Evolutionary conservation across 495 filamentous ascomycete genomes (phyloP), one percentile per base, ranked within the genome.

Genomic region (Rusavskia elegans): DNA sequence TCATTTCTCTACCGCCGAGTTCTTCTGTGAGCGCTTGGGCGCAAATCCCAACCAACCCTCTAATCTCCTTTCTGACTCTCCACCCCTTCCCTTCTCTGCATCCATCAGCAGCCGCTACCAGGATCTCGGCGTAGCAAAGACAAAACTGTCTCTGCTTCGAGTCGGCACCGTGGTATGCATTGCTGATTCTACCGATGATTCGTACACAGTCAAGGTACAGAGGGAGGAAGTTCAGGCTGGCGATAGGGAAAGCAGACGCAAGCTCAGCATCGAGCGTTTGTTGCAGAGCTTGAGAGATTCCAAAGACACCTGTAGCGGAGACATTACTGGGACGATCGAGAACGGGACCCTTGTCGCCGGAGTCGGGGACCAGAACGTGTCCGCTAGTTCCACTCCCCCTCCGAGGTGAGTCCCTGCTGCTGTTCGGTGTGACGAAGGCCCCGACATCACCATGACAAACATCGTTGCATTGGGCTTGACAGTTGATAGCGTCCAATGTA

Each of bases 201-300:
- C 42, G 35, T 5, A 54, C 49, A 45, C 59, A 63, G 14, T 35
- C 25, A 11, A 59, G 38, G 40, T 63, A 63, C 0, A 63, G 44
- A 1, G 45, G 27, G 49, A 59, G 57, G 32, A 57, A 49, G 38
- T 63, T 61, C 49, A 63, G 42, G 29, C 48, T 55, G 16, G 57
- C 56, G 45, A 57, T 39, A 2, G 56, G 57, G 20, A 63, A 57
- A 16, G 53, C 36, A 6, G 50, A 53, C 1, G 14, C 9, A 17
- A 61, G 53, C 5, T 58, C 55, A 3, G 41, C 5, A 13, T 45
- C 30, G 14, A 61, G 13, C 2, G 50, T 45, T 38, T 35, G 32
- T 50, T 29, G 23, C 53, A 50, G 2, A 60, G 41, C 10, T 29
- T 51, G 21, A 17, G 23, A 17, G 23, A 17, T 11, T 2, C 32